Base-by-base conservation (phyloP, 331 rosid genomes). In the Spiraea crenata region DNA sequence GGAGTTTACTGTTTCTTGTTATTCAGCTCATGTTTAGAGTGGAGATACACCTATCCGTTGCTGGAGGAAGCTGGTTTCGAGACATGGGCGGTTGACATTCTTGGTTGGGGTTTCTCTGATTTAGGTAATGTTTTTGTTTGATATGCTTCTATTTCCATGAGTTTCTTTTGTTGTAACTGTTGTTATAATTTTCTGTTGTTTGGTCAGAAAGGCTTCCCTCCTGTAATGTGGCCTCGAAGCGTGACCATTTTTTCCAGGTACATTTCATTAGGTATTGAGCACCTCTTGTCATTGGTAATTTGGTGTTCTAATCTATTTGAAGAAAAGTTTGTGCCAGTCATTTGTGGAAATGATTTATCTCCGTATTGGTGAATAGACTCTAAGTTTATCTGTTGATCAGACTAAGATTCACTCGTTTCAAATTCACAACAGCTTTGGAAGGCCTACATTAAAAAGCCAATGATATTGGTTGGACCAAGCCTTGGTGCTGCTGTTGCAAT, bases 41-140 rank as follows among this genome's bases (percentile, higher is more conserved):
- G 99, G 97, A 91, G 99, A 76, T 89, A 89, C 74, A 75, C 89
- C 14, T 76, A 86, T 69, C 99, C 99, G 15, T 69, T 90, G 85
- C 95, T 89, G 37, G 97, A 93, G 72, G 95, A 85, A 76, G 85
- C 87, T 52, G 96, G 96, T 62, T 73, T 87, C 3, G 92, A 93
- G 81, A 83, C 96, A 35, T 93, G 99, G 99, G 98, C 97, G 37
- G 54, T 93, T 44, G 98, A 90, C 77, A 89, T 89, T 80, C 97
- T 90, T 82, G 98, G 98, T 65, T 93, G 97, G 98, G 97, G 99
- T 62, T 93, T 93, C 86, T 90, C 90, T 76, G 95, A 91, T 87
- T 76, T 91, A 85, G 97, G 97, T 93, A 3, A 16, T 66, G n/a
- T 75, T 82, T 75, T 71, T 71, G 47, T 52, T 62, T 75, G 50